Base-by-base conservation (phyloP, 2,329 filamentous ascomycete species). In the Aspergillus melleus region DNA sequence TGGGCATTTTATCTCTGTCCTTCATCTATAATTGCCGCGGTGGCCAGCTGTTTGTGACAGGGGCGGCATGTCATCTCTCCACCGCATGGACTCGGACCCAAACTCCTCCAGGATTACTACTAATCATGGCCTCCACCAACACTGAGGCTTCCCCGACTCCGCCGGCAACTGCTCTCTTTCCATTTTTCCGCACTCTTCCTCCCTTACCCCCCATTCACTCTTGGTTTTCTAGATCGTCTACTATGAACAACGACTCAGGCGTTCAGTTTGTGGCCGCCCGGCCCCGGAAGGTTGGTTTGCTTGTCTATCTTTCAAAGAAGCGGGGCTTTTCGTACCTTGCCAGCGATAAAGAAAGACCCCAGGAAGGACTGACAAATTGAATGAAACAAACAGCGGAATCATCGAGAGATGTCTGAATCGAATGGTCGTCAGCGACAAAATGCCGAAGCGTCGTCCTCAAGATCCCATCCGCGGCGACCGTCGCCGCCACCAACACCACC, bases 221-320 rank as follows among this genome's bases (percentile, higher is more conserved):
- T n/a, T 54, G 44, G 56, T 26, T 32, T 10, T 32, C 52, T 26
- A 20, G 22, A 26, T 8, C 20, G 12, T 30, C 30, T 19, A n/a
- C 46, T 61, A 79, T 78, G 76, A 77, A 68, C 64, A 68, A 73
- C 58, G 71, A 74, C 39, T 65, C 72, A 44, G 72, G 70, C 60
- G 66, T 76, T 54, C 72, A 76, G 62, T 71, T 76, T 56, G 61
- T 78, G 66, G 67, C 68, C 62, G 68, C 73, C 63, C 70, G 74
- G 67, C 73, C 72, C 39, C 69, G 71, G 67, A 78, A 78, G 74
- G 76, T 79, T 64, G 55, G 71, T 61, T 50, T 54, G 19, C 44
- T 42, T 20, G 44, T 24, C 20, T 8, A 47, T 24, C 22, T 8
- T 16, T 20, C 44, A 63, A n/a, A 42, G 36, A 42, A 42, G 68